phyloP scores from a whole-genome alignment of 192 early-diverging fungal species.

The Podila horticola region DNA sequence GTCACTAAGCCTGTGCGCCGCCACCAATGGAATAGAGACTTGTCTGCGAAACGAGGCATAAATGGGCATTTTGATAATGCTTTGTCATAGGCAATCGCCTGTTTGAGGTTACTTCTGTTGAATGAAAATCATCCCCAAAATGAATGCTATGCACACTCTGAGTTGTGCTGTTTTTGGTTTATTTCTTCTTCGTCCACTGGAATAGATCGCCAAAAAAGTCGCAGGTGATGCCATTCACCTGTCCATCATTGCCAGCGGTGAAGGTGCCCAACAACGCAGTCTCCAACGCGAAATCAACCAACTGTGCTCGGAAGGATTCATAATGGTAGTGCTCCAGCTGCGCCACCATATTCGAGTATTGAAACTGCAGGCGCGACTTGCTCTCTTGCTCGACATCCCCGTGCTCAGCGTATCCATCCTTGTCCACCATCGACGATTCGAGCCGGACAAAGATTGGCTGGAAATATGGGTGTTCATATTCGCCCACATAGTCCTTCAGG shows the following conservation, averaged over 20 bases:
- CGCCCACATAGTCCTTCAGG: slow-evolving; percentile 5
- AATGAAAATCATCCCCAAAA: background rate
- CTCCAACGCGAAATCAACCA: background rate
- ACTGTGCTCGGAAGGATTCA: background rate
- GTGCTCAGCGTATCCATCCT: background rate
- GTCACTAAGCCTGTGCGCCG: too few species aligned
- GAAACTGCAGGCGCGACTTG: background rate
- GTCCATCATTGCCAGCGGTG: background rate
- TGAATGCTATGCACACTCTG: background rate
- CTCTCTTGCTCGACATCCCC: background rate
- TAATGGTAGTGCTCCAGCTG: slow-evolving; percentile 4
- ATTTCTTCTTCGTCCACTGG: background rate
- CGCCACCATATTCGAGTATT: background rate
- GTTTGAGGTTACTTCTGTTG: too few species aligned
- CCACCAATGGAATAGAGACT: too few species aligned
- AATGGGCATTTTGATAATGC: too few species aligned
- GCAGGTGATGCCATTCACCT: background rate
- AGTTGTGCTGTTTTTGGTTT: background rate
- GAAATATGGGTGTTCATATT: background rate
- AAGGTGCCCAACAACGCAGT: background rate
- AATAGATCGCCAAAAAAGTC: background rate
- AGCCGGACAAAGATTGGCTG: background rate
- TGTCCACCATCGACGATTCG: background rate
- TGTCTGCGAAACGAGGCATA: too few species aligned
- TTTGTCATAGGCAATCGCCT: too few species aligned